phyloP scores from a whole-genome alignment of 129 eudicot species.

The Ambrosia artemisiifolia region DNA sequence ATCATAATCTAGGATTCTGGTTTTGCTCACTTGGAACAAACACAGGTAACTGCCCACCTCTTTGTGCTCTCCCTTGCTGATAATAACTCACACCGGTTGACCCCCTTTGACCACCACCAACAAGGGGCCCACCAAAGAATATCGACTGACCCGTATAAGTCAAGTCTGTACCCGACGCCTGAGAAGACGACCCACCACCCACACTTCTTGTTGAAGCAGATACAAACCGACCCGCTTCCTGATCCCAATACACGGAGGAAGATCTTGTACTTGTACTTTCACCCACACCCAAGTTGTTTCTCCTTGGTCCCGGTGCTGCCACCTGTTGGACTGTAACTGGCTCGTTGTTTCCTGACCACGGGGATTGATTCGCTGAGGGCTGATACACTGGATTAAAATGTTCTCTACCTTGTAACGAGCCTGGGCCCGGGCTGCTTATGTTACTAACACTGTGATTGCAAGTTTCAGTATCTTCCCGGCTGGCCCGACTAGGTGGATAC shows the following conservation, averaged over 20 bases:
- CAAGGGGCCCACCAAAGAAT: slow-evolving; percentile 86
- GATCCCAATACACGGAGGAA: slow-evolving; percentile 93
- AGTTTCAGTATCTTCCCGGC: slow-evolving; percentile 72
- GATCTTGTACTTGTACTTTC: slow-evolving; percentile 57
- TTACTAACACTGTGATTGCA: slow-evolving; percentile 73
- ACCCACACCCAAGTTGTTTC: slow-evolving; percentile 48
- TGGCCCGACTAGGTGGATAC: slow-evolving; percentile 65
- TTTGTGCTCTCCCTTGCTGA: slow-evolving; percentile 85
- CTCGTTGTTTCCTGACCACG: slow-evolving; percentile 50
- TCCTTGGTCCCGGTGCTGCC: slow-evolving; percentile 46
- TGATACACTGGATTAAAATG: slow-evolving; percentile 59
- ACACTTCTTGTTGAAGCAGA: slow-evolving; percentile 69
- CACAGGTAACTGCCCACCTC: slow-evolving; percentile 94
- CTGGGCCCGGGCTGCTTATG: slow-evolving; percentile 63
- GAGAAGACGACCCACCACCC: slow-evolving; percentile 33
- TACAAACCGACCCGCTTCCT: slow-evolving; percentile 89
- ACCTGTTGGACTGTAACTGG: slow-evolving; percentile 38
- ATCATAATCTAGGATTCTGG: slow-evolving; percentile 36
- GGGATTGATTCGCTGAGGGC: slow-evolving; percentile 43
- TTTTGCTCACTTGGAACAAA: slow-evolving; percentile 80
- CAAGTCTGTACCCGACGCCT: slow-evolving; percentile 71
- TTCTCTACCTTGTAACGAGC: slow-evolving; percentile 19
- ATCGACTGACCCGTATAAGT: slow-evolving; percentile 67
- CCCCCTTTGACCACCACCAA: slow-evolving; percentile 45
- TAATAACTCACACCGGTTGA: slow-evolving; percentile 42